A percentile compares a stretch with the other conserved stretches of the same genome.
Evolutionary conservation across 805 yeast species (phyloP).

Genomic region (Starmera amethionina): DNA sequence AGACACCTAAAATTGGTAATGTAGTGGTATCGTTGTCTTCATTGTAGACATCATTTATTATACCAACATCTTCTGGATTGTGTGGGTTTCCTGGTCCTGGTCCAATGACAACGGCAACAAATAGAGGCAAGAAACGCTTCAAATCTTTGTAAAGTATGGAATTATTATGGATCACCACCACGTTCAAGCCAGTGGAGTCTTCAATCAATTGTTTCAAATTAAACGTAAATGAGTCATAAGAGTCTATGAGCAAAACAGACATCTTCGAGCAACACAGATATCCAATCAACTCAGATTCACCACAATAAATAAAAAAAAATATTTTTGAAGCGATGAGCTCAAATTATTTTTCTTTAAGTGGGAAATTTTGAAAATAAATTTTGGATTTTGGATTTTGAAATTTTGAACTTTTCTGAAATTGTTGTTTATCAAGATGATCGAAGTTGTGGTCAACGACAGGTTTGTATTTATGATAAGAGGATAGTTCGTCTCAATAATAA

Average conservation of each 20-base stretch:
- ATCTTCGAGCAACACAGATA: slow-evolving; percentile 11
- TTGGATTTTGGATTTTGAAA: neutral
- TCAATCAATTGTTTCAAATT: slow-evolving; percentile 61
- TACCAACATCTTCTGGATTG: slow-evolving; percentile 55
- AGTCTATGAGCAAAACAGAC: slow-evolving; percentile 69
- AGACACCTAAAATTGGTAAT: slow-evolving; percentile 79
- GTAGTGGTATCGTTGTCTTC: slow-evolving; percentile 13
- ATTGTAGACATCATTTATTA: slow-evolving; percentile 49
- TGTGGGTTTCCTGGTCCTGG: slow-evolving; percentile 97
- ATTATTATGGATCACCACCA: slow-evolving; percentile 28
- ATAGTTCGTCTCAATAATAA: slow-evolving; percentile 7
- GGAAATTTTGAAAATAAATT: neutral
- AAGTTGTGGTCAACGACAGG: slow-evolving; percentile 64
- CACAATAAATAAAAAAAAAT: too few relatives aligned
- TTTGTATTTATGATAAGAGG: slow-evolving; percentile 6
- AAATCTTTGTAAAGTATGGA: slow-evolving; percentile 28
- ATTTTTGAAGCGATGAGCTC: neutral
- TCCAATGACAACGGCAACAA: slow-evolving; percentile 78
- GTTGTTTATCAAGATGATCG: slow-evolving; percentile 39
- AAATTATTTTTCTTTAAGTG: neutral
- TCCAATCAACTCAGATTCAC: too few relatives aligned
- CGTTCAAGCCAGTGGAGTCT: slow-evolving; percentile 32
- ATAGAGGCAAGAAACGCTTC: slow-evolving; percentile 31
- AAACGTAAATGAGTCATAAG: slow-evolving; percentile 91
- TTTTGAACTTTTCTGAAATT: neutral